Conservation (phyloP, 2,329 filamentous ascomycete species). For the Ambrosiella xylebori region DNA sequence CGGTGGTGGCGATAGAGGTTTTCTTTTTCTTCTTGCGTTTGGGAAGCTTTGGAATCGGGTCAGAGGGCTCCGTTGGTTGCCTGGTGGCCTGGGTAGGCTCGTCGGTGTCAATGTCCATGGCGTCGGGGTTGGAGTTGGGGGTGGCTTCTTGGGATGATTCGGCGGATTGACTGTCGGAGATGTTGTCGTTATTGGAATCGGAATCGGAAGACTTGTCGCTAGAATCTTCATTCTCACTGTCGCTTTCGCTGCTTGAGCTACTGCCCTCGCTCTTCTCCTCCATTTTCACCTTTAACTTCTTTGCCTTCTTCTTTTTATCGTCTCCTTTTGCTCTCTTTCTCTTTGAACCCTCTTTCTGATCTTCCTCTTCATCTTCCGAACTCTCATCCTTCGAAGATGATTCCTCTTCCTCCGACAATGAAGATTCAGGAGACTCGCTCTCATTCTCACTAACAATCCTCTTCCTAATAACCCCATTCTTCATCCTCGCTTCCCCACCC, state of each 20-base stretch:
- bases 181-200: slow-evolving; percentile 2
- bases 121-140: neutral
- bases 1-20: neutral
- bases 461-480: neutral
- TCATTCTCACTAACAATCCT: neutral
- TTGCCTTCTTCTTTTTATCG: slow-evolving; percentile 2
- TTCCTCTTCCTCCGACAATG: neutral
- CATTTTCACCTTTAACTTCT: slow-evolving; percentile 17
- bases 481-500: neutral
- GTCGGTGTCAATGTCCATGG: slow-evolving; percentile 4
- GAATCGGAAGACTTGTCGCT: neutral
- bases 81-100: neutral
- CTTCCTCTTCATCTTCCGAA: neutral
- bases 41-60: neutral
- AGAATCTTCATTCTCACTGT: neutral
- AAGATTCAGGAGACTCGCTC: neutral
- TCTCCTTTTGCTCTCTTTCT: slow-evolving; percentile 12
- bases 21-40: slow-evolving; percentile 4
- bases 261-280: slow-evolving; percentile 16
- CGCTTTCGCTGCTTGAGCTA: no score
- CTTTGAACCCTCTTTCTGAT: slow-evolving; percentile 7
- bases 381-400: neutral
- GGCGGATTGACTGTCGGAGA: neutral
- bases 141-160: neutral
- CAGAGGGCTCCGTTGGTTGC: neutral